Evolutionary conservation across 495 filamentous ascomycete genomes (phyloP), one percentile per base, ranked within the genome.

Genomic region (Talaromyces thailandensis): DNA sequence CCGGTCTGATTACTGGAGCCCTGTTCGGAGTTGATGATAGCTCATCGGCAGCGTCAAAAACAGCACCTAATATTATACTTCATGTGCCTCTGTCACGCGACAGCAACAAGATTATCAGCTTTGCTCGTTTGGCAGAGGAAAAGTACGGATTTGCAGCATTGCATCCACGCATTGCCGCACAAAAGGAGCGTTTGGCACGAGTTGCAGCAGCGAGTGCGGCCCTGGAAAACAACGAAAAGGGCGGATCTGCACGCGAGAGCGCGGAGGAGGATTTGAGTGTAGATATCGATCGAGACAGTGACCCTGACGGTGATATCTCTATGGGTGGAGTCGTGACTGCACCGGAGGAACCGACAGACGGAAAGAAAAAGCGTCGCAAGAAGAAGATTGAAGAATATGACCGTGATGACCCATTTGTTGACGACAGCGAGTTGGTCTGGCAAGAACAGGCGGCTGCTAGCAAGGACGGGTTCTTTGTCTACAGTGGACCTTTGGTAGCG

Each of bases 381-480:
- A 89, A 86, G 81, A 96, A 94, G 76, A 88, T 93, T 64, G 94
- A 98, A 67, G 90, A 96, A 64, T 98, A 98, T 68, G 92, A 97
- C 74, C 91, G 91, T 65, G 91, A 94, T 59, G 94, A 98, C 69
- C 93, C 92, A 35, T 98, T 98, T 71, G 93, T 98, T 61, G 94
- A 98, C 70, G 94, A 98, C 73, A 93, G 91, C 14, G 94, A 98
- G 69, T 69, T 96, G 76, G 82, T 93, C 7, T 98, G 93, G 92
- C 92, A 98, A 75, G 91, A 96, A 73, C 90, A 93, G 71, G 93
- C 94, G 23, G 91, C 92, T 18, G 92, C 92, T 23, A 93, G 90
- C 61, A 90, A 92, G 65, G 95, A 98, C 76, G 89, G 91, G 4
- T 94, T 93, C 75, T 93, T 93, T 67, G 90, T 93, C 23, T 92